Conservation (phyloP, 2,329 filamentous ascomycete genomes). For the Aspergillus awamori region DNA sequence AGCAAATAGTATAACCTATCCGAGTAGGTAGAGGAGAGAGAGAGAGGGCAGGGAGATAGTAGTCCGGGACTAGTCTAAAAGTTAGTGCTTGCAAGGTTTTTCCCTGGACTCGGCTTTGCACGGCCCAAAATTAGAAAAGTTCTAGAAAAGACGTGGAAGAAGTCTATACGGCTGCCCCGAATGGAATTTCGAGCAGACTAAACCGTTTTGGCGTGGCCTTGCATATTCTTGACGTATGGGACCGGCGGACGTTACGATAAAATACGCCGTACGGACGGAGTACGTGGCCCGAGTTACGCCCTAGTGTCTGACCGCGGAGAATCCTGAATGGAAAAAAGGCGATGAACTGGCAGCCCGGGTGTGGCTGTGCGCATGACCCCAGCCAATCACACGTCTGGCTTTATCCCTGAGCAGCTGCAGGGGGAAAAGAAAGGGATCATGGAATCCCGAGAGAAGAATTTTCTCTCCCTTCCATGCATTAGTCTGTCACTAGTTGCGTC, state of each 20-base stretch:
- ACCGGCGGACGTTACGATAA: not conserved
- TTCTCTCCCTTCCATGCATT: slow-evolving; percentile 10
- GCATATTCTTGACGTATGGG: not conserved
- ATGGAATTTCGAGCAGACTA: not conserved
- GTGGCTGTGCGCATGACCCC: not conserved
- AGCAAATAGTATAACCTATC: not conserved
- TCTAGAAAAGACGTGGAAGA: slow-evolving; percentile 24
- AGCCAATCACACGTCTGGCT: not conserved
- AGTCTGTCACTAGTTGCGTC: slow-evolving; percentile 1
- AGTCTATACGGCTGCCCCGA: slow-evolving; percentile 15
- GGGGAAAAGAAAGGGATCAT: not conserved
- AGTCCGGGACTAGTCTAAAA: not conserved
- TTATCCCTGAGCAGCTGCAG: not conserved
- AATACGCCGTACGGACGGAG: not conserved
- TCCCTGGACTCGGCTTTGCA: not conserved
- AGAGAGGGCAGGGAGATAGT: not conserved
- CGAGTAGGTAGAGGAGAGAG: not conserved
- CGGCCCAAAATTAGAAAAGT: slow-evolving; percentile 26
- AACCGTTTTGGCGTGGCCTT: not conserved
- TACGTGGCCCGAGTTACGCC: not conserved
- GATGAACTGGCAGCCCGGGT: not conserved
- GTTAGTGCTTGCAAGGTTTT: not conserved
- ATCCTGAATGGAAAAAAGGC: not conserved
- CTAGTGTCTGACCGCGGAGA: not conserved
- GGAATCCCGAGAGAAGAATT: slow-evolving; percentile 1